Percentiles rank a stretch among this genome's conserved stretches.
These are phyloP conservation scores for Hemileccinum impolitum DNA, from an alignment of 768 basidiomycete species.

Conservation along the genomic window DNA sequence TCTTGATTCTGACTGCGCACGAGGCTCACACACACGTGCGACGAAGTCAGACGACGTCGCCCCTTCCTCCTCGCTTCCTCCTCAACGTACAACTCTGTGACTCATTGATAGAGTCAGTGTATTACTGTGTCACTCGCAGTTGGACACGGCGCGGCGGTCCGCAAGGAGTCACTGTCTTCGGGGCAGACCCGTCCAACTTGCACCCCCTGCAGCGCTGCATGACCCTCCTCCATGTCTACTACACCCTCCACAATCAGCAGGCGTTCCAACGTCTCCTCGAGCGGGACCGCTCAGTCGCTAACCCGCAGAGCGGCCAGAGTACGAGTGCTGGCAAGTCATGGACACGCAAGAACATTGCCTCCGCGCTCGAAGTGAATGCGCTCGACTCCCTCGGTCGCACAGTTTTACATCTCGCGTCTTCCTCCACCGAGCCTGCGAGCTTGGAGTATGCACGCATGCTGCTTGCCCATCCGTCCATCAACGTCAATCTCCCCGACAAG, in stretches of 20 bases:
- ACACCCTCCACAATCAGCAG: conserved; percentile 65
- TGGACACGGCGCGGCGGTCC: conserved; percentile 8
- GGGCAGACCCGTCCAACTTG: conserved; percentile 21
- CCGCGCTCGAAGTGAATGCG: conserved; percentile 60
- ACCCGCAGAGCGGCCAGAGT: conserved; percentile 29
- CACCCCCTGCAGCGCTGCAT: too few species aligned
- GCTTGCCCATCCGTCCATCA: conserved; percentile 69
- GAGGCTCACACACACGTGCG: too few species aligned
- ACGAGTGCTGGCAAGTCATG: conserved; percentile 58
- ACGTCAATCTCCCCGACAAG: conserved; percentile 74
- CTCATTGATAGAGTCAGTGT: conserved; percentile 13
- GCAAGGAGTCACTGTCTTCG: too few species aligned
- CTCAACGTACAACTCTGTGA: conserved; percentile 2
- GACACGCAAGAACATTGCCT: conserved; percentile 44
- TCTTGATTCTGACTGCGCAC: too few species aligned
- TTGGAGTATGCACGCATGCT: conserved; percentile 77
- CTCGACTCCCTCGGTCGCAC: conserved; percentile 71
- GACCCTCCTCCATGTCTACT: conserved; percentile 80
- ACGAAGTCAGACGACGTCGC: too few species aligned
- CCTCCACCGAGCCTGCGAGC: conserved; percentile 54
- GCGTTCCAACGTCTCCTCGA: conserved; percentile 77
- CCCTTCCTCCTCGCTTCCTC: too few species aligned
- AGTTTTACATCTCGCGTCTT: conserved; percentile 78
- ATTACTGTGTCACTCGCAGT: too few species aligned
- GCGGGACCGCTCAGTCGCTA: conserved; percentile 36